Percentiles rank a stretch among this genome's conserved stretches.
These are phyloP conservation scores for Diaporthe ampelina DNA, from an alignment of 2,329 filamentous ascomycete genomes.

Conservation along the genomic window DNA sequence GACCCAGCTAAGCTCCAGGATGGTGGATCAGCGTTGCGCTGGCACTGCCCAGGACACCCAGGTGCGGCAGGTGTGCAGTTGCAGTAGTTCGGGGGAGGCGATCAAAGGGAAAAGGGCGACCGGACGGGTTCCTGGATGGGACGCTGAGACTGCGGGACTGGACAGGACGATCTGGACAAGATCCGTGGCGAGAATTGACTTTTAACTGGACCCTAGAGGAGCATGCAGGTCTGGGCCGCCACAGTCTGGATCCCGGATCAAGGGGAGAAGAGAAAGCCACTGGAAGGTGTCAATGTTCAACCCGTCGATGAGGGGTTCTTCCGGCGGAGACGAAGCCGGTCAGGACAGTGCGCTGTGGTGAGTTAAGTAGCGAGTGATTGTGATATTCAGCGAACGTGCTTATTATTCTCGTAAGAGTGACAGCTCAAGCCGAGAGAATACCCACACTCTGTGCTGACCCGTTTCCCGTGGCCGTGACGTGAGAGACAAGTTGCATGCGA, in stretches of 20 bases:
- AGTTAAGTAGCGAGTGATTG: background rate
- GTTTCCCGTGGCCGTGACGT: background rate
- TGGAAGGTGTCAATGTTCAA: background rate
- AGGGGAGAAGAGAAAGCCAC: background rate
- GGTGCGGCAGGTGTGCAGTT: slow-evolving; percentile 21
- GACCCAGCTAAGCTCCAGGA: slow-evolving; percentile 30
- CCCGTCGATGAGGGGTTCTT: background rate
- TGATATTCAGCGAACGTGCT: background rate
- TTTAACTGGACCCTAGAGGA: background rate
- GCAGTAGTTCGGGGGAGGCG: slow-evolving; percentile 23
- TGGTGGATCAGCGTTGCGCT: slow-evolving; percentile 29
- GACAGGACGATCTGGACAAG: slow-evolving; percentile 19
- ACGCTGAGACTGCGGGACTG: slow-evolving; percentile 10
- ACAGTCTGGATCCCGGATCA: slow-evolving; percentile 5
- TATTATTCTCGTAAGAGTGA: slow-evolving; percentile 3
- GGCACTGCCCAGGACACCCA: slow-evolving; percentile 11
- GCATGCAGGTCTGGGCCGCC: slow-evolving; percentile 2
- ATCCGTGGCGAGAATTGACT: slow-evolving; percentile 13
- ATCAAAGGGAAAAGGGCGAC: slow-evolving; percentile 3
- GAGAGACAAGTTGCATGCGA: background rate
- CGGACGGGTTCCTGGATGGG: slow-evolving; percentile 22
- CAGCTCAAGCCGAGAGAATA: slow-evolving; percentile 6
- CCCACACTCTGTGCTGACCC: background rate
- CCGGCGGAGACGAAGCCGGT: slow-evolving; percentile 12
- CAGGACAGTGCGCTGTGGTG: slow-evolving; percentile 5